phyloP scores from a whole-genome alignment of 495 filamentous ascomycete species.

The Pyronema omphalodes region DNA sequence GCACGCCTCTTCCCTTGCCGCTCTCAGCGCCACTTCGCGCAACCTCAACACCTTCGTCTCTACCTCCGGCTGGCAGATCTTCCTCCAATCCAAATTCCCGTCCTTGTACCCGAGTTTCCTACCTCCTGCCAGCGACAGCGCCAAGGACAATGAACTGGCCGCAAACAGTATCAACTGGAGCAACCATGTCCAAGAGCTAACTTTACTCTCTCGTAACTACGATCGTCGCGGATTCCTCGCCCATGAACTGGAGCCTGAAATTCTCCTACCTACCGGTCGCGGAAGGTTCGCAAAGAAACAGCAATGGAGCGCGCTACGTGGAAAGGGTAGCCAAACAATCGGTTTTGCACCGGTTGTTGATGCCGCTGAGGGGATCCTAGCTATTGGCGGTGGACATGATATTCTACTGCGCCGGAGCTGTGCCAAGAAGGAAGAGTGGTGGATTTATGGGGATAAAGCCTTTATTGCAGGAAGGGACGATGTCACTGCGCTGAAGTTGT shows the following conservation, averaged over 20 bases:
- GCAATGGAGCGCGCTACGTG: background rate
- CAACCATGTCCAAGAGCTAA: conserved; percentile 32
- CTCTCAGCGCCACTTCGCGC: conserved; percentile 34
- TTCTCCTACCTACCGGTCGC: background rate
- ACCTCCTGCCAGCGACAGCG: background rate
- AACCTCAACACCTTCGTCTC: conserved; percentile 33
- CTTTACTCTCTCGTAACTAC: conserved; percentile 39
- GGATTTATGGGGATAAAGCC: conserved; percentile 34
- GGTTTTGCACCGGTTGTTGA: conserved; percentile 45
- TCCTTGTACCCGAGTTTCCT: conserved; percentile 29
- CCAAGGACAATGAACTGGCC: background rate
- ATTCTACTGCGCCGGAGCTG: conserved; percentile 29
- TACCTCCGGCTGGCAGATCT: conserved; percentile 40
- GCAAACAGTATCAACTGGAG: background rate
- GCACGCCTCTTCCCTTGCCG: conserved; percentile 31
- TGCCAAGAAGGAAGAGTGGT: conserved; percentile 27
- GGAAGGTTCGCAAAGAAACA: too few species aligned
- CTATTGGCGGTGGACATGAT: conserved; percentile 44
- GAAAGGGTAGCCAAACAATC: conserved; percentile 33
- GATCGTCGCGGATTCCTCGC: conserved; percentile 41
- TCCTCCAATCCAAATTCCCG: conserved; percentile 39
- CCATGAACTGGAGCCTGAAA: conserved; percentile 31
- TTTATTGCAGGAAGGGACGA: conserved; percentile 42
- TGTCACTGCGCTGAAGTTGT: conserved; percentile 38
- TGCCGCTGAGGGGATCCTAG: conserved; percentile 37